Percentiles rank a stretch among this genome's conserved stretches.
Conservation (phyloP, 345 rosid species). For the Gossypium thurberi region DNA sequence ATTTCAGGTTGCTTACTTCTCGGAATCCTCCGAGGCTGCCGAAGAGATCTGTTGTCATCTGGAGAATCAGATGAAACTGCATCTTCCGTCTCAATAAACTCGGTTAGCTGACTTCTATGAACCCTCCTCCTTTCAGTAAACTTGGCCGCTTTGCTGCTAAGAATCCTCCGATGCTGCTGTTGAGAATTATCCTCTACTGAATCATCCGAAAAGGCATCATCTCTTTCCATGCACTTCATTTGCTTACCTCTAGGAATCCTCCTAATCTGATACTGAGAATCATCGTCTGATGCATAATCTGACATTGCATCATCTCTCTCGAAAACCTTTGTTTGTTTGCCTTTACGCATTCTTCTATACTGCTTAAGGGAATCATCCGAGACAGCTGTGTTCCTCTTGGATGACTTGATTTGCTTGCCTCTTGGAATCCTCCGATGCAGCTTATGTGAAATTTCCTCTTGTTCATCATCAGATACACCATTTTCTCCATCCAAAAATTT, state of each 20-base stretch:
- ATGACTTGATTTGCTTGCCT: slow-evolving; percentile 29
- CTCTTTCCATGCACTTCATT: slow-evolving; percentile 25
- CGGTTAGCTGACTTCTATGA: slow-evolving; percentile 20
- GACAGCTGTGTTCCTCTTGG: slow-evolving; percentile 23
- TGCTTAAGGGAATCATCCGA: slow-evolving; percentile 31
- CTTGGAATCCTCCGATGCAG: slow-evolving; percentile 22
- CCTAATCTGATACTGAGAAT: slow-evolving; percentile 18
- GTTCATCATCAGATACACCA: slow-evolving; percentile 48
- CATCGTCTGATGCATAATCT: slow-evolving; percentile 32
- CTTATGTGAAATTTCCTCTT: slow-evolving; percentile 23
- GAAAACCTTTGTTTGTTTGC: slow-evolving; percentile 28
- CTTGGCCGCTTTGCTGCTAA: slow-evolving; percentile 27
- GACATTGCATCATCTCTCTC: slow-evolving; percentile 33
- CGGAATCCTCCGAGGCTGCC: slow-evolving; percentile 13
- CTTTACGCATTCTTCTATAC: slow-evolving; percentile 35
- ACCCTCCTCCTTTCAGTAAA: slow-evolving; percentile 18
- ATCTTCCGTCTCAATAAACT: slow-evolving; percentile 25
- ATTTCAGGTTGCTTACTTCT: slow-evolving; percentile 16
- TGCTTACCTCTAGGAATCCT: slow-evolving; percentile 25
- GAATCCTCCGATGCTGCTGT: slow-evolving; percentile 15
- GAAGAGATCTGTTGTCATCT: slow-evolving; percentile 9
- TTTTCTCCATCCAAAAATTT: slow-evolving; percentile 32
- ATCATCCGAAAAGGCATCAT: slow-evolving; percentile 36
- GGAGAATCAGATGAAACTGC: slow-evolving; percentile 24
- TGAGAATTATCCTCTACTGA: slow-evolving; percentile 24